Evolutionary conservation across 495 filamentous ascomycete species (phyloP), one percentile per base, ranked within the genome.

Genomic region (Penicillium canariense): DNA sequence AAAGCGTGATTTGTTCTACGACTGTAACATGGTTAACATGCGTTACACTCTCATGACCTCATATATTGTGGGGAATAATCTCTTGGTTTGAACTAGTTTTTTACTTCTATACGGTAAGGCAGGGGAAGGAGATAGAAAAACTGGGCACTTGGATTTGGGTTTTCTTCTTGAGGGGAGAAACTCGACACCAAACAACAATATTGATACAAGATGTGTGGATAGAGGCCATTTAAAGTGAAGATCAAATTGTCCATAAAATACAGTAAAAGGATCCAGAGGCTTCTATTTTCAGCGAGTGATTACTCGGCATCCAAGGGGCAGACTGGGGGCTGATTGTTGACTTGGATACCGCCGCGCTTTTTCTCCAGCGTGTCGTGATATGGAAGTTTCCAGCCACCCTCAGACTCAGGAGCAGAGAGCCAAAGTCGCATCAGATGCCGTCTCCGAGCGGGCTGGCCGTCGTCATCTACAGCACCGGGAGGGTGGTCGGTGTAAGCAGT

Each of bases 281-380:
- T 6, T 6, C 6, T 12, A 32, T 6, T 6, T 32, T 32, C 6
- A 32, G 30, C 6, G 30, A 6, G 6, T 32, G 30, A 32, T 48
- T 77, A 87, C 68, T 88, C 85, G 4, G 83, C 85, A 75, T 88
- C 86, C 44, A 87, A 65, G 0, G 85, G 85, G 52, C 77, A 79
- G 10, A 72, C 62, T 5, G 87, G 87, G 2, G 80, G 64, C 11
- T 78, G 83, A 63, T 93, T 78, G 64, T 91, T 81, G 1, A 94
- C 89, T 64, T 92, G 90, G 27, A 93, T 84, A 0, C 89, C 89
- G 2, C 90, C 88, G 12, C 89, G 74, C 72, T 91, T 93, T 77
- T 86, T 85, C 72, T 89, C 81, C 14, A 78, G 63, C 28, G 80
- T 81, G 72, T 92, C 90, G 43, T 79, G 77, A 68, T 87, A 91